These are phyloP conservation scores for Coprinopsis marcescibilis DNA, from an alignment of 768 basidiomycete species.

Conservation along the genomic window DNA sequence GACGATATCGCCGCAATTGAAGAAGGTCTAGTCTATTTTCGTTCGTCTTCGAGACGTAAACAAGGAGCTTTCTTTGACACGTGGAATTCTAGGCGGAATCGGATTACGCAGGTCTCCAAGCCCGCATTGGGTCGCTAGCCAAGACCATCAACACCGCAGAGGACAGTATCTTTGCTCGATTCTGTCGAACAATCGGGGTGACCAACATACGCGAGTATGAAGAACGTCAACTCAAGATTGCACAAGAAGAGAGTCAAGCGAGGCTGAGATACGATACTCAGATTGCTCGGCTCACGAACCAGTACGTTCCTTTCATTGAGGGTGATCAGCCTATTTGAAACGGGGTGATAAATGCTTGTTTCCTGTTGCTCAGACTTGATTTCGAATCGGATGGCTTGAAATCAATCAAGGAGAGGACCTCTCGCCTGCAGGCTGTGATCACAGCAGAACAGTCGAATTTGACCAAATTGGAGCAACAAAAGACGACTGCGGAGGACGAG, in stretches of 20 bases:
- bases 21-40: constrained; percentile 47
- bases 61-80: no score
- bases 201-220: constrained; percentile 89
- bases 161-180: constrained; percentile 67
- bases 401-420: constrained; percentile 56
- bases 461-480: constrained; percentile 47
- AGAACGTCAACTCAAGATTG: constrained; percentile 81
- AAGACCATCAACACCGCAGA: constrained; percentile 70
- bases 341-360: neutral
- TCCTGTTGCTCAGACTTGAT: constrained; percentile 44
- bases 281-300: constrained; percentile 78
- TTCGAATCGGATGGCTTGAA: constrained; percentile 79
- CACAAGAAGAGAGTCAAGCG: constrained; percentile 83
- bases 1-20: constrained; percentile 59
- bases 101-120: constrained; percentile 45
- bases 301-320: constrained; percentile 42
- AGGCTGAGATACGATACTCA: constrained; percentile 80
- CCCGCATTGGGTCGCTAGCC: constrained; percentile 49
- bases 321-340: constrained; percentile 8
- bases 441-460: constrained; percentile 50
- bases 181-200: constrained; percentile 78
- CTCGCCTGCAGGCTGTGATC: constrained; percentile 46
- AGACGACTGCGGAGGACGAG: constrained; percentile 49
- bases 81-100: no score
- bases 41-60: no score